A percentile compares a stretch with the other conserved stretches of the same genome.
Conservation (phyloP, 805 yeast genomes). For the Candida manassasensis region DNA sequence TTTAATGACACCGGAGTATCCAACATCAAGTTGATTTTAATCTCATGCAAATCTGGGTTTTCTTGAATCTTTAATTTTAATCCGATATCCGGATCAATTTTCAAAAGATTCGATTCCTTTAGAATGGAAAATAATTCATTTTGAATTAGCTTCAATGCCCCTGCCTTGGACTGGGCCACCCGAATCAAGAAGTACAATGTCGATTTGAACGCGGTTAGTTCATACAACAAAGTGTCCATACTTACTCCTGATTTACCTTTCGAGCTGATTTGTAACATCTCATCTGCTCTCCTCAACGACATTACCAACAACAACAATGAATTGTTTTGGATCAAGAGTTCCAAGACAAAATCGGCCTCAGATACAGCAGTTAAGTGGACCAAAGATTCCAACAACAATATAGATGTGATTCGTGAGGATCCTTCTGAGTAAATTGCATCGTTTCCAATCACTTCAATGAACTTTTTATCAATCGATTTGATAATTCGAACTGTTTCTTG, state of each 20-base stretch:
- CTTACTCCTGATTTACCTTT: conserved; percentile 30
- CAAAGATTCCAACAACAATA: conserved; percentile 67
- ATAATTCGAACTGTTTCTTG: conserved; percentile 50
- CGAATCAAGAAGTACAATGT: conserved; percentile 65
- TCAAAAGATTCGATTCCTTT: conserved; percentile 50
- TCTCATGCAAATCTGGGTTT: conserved; percentile 17
- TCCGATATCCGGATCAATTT: conserved; percentile 78
- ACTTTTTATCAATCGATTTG: conserved; percentile 52
- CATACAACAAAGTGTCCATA: conserved; percentile 58
- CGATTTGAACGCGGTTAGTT: conserved; percentile 71
- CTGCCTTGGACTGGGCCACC: conserved; percentile 69
- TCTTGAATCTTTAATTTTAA: conserved; percentile 39
- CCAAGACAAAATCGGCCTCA: conserved; percentile 54
- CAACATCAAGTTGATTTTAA: conserved; percentile 44
- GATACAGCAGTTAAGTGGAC: conserved; percentile 50
- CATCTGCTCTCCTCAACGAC: conserved; percentile 67
- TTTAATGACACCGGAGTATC: conserved; percentile 47
- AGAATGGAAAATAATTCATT: conserved; percentile 66
- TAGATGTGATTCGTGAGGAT: conserved; percentile 65
- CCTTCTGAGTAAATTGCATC: conserved; percentile 83
- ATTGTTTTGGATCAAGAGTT: conserved; percentile 59
- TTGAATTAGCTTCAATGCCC: conserved; percentile 74
- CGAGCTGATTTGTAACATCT: conserved; percentile 40
- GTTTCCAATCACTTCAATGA: conserved; percentile 62
- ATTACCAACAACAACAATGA: conserved; percentile 61